Base-by-base conservation (phyloP, 1,139 yeast species). In the Candida frijolesensis region DNA sequence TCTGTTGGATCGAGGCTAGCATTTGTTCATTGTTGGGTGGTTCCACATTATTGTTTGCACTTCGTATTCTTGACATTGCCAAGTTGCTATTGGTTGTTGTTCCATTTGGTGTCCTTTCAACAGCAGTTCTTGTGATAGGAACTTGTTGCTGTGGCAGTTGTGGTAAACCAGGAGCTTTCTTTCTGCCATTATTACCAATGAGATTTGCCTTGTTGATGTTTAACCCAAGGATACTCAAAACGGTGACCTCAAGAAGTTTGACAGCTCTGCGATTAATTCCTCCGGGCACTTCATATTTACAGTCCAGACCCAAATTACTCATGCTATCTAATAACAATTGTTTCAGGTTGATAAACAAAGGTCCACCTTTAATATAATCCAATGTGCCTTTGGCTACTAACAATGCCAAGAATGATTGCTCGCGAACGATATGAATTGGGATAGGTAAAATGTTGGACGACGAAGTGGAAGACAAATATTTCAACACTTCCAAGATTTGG, bases 351-450 rank as follows among this genome's bases (percentile, higher is more conserved):
- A 82, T 87, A 60, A 85, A 83, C 51, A 90, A 68, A 0, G 94
- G 85, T 0, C 97, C 96, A 25, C 94, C 91, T 62, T 89, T 84
- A 2, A 90, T 85, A 63, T 89, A 89, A 57, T 89, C 96, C 51
- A 90, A 72, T 0, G 90, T 82, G 9, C 96, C 92, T 56, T 85
- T 85, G 1, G 96, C 89, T 16, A 89, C 88, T 50, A 89, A 65
- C 15, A 89, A 71, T 0, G 91, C 79, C 54, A 86, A 78, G 45
- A 91, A 72, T 0, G 91, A 83, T 58, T 83, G 82, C 53, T 86
- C 82, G 51, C 95, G 70, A 0, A 91, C 74, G n/a, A 84, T 72
- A 60, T 88, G 89, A 43, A 88, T 62, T 0, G 96, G 96, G 11
- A 89, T 66, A 0, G 96, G 87, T 19, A 86, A 68, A 46, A 72